Evolutionary conservation across 345 rosid species (phyloP).

Genomic region (Pistacia vera): DNA sequence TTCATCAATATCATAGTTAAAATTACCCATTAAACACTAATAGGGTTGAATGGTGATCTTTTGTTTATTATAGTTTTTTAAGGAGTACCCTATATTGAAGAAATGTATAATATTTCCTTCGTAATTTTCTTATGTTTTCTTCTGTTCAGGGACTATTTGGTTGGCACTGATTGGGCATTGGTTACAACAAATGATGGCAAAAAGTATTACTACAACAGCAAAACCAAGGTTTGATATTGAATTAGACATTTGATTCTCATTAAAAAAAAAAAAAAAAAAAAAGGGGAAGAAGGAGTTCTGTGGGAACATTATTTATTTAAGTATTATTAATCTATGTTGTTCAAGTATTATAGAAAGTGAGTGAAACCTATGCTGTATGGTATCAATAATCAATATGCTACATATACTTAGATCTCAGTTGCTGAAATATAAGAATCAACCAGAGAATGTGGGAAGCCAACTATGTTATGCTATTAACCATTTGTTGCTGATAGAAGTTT

Average conservation of each 20-base stretch:
- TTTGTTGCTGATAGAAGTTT: not conserved
- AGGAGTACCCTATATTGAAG: not conserved
- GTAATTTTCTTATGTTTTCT: conserved; percentile 14
- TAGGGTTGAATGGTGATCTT: not conserved
- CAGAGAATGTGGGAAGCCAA: not conserved
- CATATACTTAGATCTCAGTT: not conserved
- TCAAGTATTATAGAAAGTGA: not conserved
- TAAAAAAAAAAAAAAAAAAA: too few species aligned
- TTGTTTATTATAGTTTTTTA: not conserved
- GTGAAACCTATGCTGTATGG: not conserved
- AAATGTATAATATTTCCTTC: not conserved
- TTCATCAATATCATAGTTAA: not conserved
- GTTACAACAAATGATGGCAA: conserved; percentile 88
- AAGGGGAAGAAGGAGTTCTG: not conserved
- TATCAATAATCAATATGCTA: not conserved
- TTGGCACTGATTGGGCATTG: conserved; percentile 87
- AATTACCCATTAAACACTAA: not conserved
- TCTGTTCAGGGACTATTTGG: conserved; percentile 70
- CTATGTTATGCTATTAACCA: not conserved
- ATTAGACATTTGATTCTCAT: not conserved
- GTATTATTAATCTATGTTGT: not conserved
- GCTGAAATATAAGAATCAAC: not conserved
- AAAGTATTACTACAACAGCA: conserved; percentile 86
- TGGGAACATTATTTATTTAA: not conserved
- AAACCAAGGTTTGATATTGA: conserved; percentile 64